These are phyloP conservation scores for Amniculicola lignicola DNA, from an alignment of 495 filamentous ascomycete species.

Conservation along the genomic window DNA sequence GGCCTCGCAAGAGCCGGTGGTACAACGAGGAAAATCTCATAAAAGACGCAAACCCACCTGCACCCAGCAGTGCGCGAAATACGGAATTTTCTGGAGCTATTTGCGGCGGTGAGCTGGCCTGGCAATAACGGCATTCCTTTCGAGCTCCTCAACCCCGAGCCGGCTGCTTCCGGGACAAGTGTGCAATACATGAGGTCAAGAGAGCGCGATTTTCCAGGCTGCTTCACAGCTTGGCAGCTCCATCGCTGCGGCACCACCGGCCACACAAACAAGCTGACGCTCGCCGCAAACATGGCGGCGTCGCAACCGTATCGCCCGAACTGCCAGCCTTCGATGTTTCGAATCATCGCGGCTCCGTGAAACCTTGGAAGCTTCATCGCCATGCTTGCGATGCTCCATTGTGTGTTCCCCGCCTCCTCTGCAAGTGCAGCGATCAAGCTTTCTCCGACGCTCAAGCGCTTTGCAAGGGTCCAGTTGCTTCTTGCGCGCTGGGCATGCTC, in stretches of 20 bases:
- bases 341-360: slow-evolving; percentile 16
- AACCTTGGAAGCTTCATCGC: slow-evolving; percentile 21
- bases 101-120: slow-evolving; percentile 8
- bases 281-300: slow-evolving; percentile 6
- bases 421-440: too few species aligned
- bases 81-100: background rate
- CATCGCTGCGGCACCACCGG: too few species aligned
- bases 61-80: slow-evolving; percentile 26
- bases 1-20: background rate
- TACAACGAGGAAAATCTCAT: slow-evolving; percentile 13
- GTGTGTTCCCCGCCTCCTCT: background rate
- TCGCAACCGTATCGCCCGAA: too few species aligned
- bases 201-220: slow-evolving; percentile 31
- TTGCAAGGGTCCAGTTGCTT: background rate
- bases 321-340: too few species aligned
- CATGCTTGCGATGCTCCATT: slow-evolving; percentile 16
- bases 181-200: slow-evolving; percentile 6
- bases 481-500: background rate
- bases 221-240: slow-evolving; percentile 19
- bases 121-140: slow-evolving; percentile 10
- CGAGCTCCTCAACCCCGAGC: slow-evolving; percentile 1
- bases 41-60: slow-evolving; percentile 17
- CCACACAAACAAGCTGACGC: slow-evolving; percentile 12
- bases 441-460: too few species aligned
- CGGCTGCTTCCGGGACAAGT: slow-evolving; percentile 16